Evolutionary conservation across 768 basidiomycete genomes (phyloP).

Genomic region (Xerocomus spinulosus): DNA sequence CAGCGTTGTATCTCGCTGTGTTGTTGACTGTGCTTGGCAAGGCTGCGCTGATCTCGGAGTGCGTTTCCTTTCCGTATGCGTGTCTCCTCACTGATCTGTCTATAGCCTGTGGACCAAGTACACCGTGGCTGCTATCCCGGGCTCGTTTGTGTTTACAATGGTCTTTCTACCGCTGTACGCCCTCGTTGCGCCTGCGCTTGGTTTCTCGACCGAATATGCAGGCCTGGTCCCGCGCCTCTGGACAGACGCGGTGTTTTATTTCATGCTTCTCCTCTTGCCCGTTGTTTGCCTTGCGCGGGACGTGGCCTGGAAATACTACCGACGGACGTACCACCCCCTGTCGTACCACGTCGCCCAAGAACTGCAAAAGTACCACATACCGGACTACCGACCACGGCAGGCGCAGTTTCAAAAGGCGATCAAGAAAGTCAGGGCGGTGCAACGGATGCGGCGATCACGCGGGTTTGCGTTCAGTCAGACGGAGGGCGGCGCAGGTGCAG

Average conservation of each 20-base stretch:
- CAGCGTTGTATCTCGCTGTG: conserved; percentile 89
- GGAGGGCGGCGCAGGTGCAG: conserved; percentile 54
- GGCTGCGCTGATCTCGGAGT: conserved; percentile 97
- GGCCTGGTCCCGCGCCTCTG: conserved; percentile 88
- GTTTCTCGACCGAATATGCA: conserved; percentile 87
- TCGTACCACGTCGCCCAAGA: conserved; percentile 99
- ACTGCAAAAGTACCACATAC: conserved; percentile 98
- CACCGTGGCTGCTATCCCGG: conserved; percentile 95
- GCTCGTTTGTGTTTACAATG: conserved; percentile 98
- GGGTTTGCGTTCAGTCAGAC: conserved; percentile 99
- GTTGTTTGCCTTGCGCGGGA: conserved; percentile 82
- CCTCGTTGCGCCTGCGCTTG: conserved; percentile 75
- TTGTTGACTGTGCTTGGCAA: conserved; percentile 95
- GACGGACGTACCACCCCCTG: conserved; percentile 81
- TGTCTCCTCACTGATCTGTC: not conserved
- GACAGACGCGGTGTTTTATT: conserved; percentile 86
- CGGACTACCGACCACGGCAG: conserved; percentile 93
- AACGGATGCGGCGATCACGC: conserved; percentile 92
- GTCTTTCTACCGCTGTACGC: conserved; percentile 88
- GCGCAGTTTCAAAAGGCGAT: conserved; percentile 99
- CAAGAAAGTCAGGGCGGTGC: conserved; percentile 98
- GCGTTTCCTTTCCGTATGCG: conserved; percentile 28
- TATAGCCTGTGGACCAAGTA: conserved; percentile 98
- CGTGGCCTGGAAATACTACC: conserved; percentile 97
- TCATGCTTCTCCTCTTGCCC: conserved; percentile 80